Evolutionary conservation across 2,329 filamentous ascomycete species (phyloP).

Genomic region (Knoxdaviesia proteae): DNA sequence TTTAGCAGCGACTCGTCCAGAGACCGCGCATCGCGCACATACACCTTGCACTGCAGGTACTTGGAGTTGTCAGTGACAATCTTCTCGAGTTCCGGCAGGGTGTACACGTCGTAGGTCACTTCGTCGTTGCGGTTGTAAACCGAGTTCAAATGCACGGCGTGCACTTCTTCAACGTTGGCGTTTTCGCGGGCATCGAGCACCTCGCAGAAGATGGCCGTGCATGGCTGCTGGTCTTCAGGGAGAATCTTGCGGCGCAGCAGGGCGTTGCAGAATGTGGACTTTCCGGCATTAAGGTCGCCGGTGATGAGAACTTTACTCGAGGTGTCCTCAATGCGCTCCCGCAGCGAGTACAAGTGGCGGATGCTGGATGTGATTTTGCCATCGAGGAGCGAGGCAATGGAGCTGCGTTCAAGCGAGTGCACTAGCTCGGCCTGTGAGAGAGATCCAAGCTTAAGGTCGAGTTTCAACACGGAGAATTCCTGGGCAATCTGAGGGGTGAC

Average conservation of each 20-base stretch:
- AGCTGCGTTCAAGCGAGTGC: conserved; percentile 81
- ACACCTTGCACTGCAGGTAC: conserved; percentile 92
- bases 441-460: conserved; percentile 78
- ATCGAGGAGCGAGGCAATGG: conserved; percentile 75
- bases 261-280: conserved; percentile 98
- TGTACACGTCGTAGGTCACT: conserved; percentile 77
- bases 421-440: conserved; percentile 78
- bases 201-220: conserved; percentile 96
- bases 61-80: conserved; percentile 76
- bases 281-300: conserved; percentile 89
- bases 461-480: conserved; percentile 85
- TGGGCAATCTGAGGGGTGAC: conserved; percentile 85
- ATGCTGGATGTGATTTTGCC: conserved; percentile 89
- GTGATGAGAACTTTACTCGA: conserved; percentile 93
- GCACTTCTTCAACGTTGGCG: conserved; percentile 77
- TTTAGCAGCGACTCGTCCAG: conserved; percentile 90
- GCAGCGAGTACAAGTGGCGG: conserved; percentile 66
- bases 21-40: conserved; percentile 71
- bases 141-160: conserved; percentile 69
- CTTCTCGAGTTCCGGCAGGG: conserved; percentile 58
- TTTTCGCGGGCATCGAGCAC: conserved; percentile 87
- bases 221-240: conserved; percentile 93
- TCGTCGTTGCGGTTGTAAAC: conserved; percentile 79
- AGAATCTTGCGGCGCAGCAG: conserved; percentile 76
- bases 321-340: conserved; percentile 90